Conservation (phyloP, 352 stramenopile species). For the Plasmopara halstedii region DNA sequence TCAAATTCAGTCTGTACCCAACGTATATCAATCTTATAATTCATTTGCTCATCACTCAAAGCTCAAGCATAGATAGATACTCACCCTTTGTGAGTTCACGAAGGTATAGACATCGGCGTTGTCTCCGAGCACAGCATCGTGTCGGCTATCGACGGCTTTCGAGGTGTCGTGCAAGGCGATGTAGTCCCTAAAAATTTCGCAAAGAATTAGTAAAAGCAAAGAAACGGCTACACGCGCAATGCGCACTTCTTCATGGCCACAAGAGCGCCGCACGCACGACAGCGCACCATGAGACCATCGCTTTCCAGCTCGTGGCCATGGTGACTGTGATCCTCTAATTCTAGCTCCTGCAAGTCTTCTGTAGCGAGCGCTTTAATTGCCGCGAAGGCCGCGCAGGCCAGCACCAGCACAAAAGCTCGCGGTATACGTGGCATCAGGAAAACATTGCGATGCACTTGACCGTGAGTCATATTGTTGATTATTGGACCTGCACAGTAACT, state of each 20-base stretch:
- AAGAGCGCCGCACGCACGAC: conserved; percentile 65
- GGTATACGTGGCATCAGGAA: conserved; percentile 20
- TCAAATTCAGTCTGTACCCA: conserved; percentile 65
- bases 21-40: background rate
- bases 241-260: conserved; percentile 57
- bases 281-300: conserved; percentile 46
- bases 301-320: conserved; percentile 15
- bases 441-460: background rate
- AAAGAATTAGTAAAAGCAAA: conserved; percentile 1
- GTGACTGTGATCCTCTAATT: conserved; percentile 10
- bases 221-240: background rate
- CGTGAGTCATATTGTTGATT: too few species aligned
- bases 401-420: conserved; percentile 14
- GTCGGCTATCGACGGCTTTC: conserved; percentile 52
- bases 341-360: conserved; percentile 2
- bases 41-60: background rate
- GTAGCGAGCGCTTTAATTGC: conserved; percentile 5
- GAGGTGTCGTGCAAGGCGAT: conserved; percentile 64
- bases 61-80: background rate
- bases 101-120: conserved; percentile 65
- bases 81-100: conserved; percentile 60
- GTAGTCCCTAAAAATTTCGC: conserved; percentile 40
- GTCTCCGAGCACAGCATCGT: conserved; percentile 41
- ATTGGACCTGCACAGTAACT: too few species aligned
- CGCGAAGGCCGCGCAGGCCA: conserved; percentile 3